Evolutionary conservation across 1,139 yeast genomes (phyloP).

Genomic region (Pichia sp.): DNA sequence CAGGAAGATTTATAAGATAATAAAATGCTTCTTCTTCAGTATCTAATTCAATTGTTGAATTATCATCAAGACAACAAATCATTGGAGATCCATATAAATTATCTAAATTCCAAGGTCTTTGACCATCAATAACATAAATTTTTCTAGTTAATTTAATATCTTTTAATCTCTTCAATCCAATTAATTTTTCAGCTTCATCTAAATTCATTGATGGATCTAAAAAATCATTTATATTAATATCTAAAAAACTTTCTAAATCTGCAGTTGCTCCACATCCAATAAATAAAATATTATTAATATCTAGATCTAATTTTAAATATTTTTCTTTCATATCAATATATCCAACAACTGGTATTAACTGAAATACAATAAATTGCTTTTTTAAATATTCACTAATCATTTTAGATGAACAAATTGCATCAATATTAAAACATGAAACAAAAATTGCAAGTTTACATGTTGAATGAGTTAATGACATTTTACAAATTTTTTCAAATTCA

Average conservation of each 20-base stretch:
- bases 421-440: slow-evolving; percentile 87
- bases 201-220: slow-evolving; percentile 24
- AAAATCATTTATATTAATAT: slow-evolving; percentile 50
- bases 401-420: slow-evolving; percentile 85
- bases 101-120: slow-evolving; percentile 94
- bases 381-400: slow-evolving; percentile 66
- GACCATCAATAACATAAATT: slow-evolving; percentile 83
- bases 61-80: slow-evolving; percentile 85
- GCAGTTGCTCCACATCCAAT: slow-evolving; percentile 96
- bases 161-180: slow-evolving; percentile 5
- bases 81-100: slow-evolving; percentile 82
- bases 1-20: slow-evolving; percentile 37
- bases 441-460: slow-evolving; percentile 85
- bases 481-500: slow-evolving; percentile 55
- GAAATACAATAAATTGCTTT: slow-evolving; percentile 80
- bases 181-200: slow-evolving; percentile 8
- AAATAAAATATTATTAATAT: slow-evolving; percentile 70
- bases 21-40: slow-evolving; percentile 52
- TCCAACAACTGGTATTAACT: slow-evolving; percentile 91
- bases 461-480: slow-evolving; percentile 71
- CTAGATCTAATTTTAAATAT: slow-evolving; percentile 60
- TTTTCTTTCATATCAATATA: slow-evolving; percentile 68
- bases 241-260: slow-evolving; percentile 75
- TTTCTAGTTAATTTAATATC: slow-evolving; percentile 36
- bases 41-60: slow-evolving; percentile 54